Base-by-base conservation (phyloP, 1,284 basidiomycete genomes). In the Tremellales sp. region DNA sequence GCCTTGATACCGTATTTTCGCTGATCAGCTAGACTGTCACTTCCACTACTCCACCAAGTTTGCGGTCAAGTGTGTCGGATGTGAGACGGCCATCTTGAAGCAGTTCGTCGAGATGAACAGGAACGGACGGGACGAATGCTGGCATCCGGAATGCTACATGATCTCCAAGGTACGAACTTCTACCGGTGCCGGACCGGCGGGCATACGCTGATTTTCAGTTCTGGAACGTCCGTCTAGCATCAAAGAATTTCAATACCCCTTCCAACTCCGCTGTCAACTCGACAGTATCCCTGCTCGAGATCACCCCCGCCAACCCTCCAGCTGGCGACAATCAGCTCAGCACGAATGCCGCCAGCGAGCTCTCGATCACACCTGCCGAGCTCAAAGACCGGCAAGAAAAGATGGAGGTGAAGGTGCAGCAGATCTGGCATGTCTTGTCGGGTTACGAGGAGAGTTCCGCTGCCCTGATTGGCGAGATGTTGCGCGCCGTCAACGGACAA, bases 111-210 rank as follows among this genome's bases (percentile, higher is more conserved):
- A 99, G 77, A 97, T 99, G 77, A 98, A 98, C 68, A 82, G 94
- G 56, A 98, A 97, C 76, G 90, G 89, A 80, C 82, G 85, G 51
- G 92, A 98, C 76, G 96, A 98, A 77, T 97, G 96, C 70, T 99
- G 96, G 94, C 94, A 99, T 80, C 94, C 94, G 44, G 94, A 99
- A 75, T 99, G 94, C 75, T 97, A 98, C 75, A 97, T 98, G 93
- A 97, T 98, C 64, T 94, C 97, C 77, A 97, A 96, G 80, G 89
- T 90, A 52, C 49, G 13, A 23, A 23, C 22, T 40, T n/a, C 27
- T 19, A 24, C 26, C 41, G 24, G 5, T 13, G 22, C 45, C 29
- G 8, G 22, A 21, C 47, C n/a, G n/a, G n/a, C n/a, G n/a, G n/a
- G n/a, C n/a, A n/a, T n/a, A n/a, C n/a, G n/a, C n/a, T 50, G 31